Evolutionary conservation across 495 filamentous ascomycete species (phyloP), one percentile per base, ranked within the genome.

Genomic region (Daldinia bambusicola): DNA sequence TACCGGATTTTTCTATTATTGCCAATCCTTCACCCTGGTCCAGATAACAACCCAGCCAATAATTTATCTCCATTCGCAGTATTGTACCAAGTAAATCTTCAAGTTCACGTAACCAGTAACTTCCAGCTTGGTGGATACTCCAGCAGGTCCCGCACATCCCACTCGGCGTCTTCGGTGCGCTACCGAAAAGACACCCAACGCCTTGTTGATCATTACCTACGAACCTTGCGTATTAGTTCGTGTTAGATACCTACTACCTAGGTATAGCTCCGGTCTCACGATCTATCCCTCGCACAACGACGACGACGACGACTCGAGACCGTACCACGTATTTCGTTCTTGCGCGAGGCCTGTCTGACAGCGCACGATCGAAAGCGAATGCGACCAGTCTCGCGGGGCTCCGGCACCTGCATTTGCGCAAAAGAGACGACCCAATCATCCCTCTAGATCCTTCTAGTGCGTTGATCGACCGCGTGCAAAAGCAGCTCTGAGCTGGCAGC

Each of bases 401-500:
- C 37, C 69, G 69, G 64, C 64, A 64, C 69, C 63, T 63, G 64
- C 69, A 64, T 59, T 51, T 61, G 60, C 60, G 38, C 63, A 45
- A 18, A 61, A 67, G 55, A 63, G 40, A 2, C 38, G 14, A 61
- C 22, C 63, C 69, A 67, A 72, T 67, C 69, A 58, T 16, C 48
- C 63, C 4, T 48, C 52, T 22, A 38, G 38, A 58, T 16, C 48
- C 63, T 4, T 48, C 52, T 22, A 38, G 38, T n/a, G 40, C 9
- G 51, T 56, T 41, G 55, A 55, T 63, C 66, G 52, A 63, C 34
- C 58, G 16, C 34, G 55, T 52, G 63, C 52, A 30, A 63, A 63
- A 50, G 37, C 40, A 64, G 63, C 69, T 55, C 53, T 72, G 69
- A 67, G 69, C 53, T 72, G 69, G 63, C 69, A 67, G 53, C 51